These are phyloP conservation scores for Sutorius australiensis DNA, from an alignment of 768 basidiomycete genomes.

Conservation along the genomic window DNA sequence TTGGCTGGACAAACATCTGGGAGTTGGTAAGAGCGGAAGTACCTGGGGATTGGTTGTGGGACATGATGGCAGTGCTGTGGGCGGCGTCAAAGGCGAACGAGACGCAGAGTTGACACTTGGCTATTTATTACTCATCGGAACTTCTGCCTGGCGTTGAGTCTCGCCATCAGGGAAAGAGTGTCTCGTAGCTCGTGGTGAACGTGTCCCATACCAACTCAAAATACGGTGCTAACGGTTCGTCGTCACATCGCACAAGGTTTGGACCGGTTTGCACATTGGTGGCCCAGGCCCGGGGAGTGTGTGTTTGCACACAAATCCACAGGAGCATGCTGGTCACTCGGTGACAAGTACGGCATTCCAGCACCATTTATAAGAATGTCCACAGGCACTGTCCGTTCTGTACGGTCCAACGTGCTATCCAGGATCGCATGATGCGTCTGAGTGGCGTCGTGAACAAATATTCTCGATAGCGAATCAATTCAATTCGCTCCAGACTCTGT, in stretches of 20 bases:
- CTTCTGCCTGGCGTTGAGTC: constrained; percentile 27
- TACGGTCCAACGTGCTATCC: background rate
- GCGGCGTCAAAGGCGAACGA: constrained; percentile 33
- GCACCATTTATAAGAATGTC: constrained; percentile 2
- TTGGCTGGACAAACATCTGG: constrained; percentile 34
- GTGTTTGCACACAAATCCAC: too few species aligned
- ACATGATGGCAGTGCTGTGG: constrained; percentile 54
- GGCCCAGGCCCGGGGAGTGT: background rate
- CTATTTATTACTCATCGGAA: constrained; percentile 30
- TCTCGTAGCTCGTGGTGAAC: constrained; percentile 3
- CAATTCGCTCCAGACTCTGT: constrained; percentile 7
- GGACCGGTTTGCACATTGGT: constrained; percentile 7
- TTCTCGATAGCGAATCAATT: background rate
- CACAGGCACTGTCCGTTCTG: constrained; percentile 20
- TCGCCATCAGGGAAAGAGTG: constrained; percentile 14
- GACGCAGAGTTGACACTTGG: constrained; percentile 25
- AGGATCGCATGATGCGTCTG: background rate
- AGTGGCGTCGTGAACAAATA: constrained; percentile 9
- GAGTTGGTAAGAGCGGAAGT: constrained; percentile 41
- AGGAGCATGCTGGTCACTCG: too few species aligned
- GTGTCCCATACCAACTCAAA: too few species aligned
- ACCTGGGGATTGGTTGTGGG: constrained; percentile 56
- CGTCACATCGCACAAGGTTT: constrained; percentile 4
- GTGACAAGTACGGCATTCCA: constrained; percentile 18
- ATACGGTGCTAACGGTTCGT: too few species aligned